Percentiles rank a stretch among this genome's conserved stretches.
Conservation (phyloP, 306 rosid species). For the Oxytropis ochrocephala region DNA sequence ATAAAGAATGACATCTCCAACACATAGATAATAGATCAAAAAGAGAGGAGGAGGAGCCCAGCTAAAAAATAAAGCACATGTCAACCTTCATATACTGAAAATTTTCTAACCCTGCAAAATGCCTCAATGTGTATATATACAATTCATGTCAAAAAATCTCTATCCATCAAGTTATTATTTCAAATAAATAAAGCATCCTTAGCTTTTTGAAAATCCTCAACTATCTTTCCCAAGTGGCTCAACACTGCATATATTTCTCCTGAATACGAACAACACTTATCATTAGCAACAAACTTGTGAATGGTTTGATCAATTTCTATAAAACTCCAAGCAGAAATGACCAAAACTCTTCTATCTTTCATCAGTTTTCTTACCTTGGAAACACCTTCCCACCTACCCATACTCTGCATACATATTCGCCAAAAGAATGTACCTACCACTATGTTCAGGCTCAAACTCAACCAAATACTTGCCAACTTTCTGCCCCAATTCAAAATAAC, state of each 20-base stretch:
- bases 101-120: background rate
- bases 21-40: background rate
- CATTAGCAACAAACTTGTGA: constrained; percentile 39
- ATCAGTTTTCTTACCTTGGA: constrained; percentile 39
- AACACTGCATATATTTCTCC: constrained; percentile 21
- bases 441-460: constrained; percentile 40
- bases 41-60: background rate
- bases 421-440: constrained; percentile 47
- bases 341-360: constrained; percentile 27
- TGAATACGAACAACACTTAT: constrained; percentile 25
- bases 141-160: background rate
- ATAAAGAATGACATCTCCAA: background rate
- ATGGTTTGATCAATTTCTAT: constrained; percentile 36
- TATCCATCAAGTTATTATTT: background rate
- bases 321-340: constrained; percentile 45
- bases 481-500: constrained; percentile 41
- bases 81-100: background rate
- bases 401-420: constrained; percentile 42
- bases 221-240: constrained; percentile 25
- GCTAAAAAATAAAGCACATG: background rate
- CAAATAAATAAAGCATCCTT: constrained; percentile 6
- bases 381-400: constrained; percentile 44
- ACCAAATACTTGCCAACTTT: constrained; percentile 42
- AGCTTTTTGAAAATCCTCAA: constrained; percentile 15
- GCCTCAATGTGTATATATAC: background rate